Conservation (phyloP, 495 filamentous ascomycete species). For the Lasiosphaeria hispida region DNA sequence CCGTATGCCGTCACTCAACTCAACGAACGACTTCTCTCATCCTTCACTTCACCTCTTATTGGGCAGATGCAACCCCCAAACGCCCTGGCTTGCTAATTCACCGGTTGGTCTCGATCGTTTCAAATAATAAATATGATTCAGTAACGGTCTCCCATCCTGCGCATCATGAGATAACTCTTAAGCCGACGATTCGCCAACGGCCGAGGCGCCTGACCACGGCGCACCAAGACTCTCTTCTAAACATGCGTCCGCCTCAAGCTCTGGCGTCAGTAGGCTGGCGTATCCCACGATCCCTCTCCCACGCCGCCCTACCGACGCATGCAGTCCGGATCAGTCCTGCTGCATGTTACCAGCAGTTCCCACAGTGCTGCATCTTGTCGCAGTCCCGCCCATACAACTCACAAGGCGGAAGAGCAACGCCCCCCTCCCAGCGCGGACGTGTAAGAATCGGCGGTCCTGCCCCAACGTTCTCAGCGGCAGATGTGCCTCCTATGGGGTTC, state of each 20-base stretch:
- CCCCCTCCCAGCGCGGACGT: background rate
- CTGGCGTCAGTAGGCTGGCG: background rate
- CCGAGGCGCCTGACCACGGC: background rate
- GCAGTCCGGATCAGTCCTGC: background rate
- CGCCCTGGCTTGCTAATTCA: too few species aligned
- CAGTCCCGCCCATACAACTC: too few species aligned
- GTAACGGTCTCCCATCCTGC: too few species aligned
- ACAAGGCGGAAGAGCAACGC: background rate
- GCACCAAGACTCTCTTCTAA: background rate
- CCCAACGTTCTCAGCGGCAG: slow-evolving; percentile 19
- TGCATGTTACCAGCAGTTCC: background rate
- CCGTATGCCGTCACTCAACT: background rate
- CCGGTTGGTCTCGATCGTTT: too few species aligned
- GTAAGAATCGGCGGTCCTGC: background rate
- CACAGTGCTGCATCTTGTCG: background rate
- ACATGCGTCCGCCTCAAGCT: background rate
- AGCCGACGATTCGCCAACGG: too few species aligned
- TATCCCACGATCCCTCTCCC: background rate
- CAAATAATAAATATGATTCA: too few species aligned
- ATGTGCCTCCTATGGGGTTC: slow-evolving; percentile 27
- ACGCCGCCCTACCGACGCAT: background rate
- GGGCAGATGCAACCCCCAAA: too few species aligned
- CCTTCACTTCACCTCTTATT: too few species aligned
- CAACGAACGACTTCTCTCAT: background rate
- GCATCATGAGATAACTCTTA: too few species aligned